These are phyloP conservation scores for Mortierella sp. DNA, from an alignment of 371 early-diverging fungal species.

Conservation along the genomic window DNA sequence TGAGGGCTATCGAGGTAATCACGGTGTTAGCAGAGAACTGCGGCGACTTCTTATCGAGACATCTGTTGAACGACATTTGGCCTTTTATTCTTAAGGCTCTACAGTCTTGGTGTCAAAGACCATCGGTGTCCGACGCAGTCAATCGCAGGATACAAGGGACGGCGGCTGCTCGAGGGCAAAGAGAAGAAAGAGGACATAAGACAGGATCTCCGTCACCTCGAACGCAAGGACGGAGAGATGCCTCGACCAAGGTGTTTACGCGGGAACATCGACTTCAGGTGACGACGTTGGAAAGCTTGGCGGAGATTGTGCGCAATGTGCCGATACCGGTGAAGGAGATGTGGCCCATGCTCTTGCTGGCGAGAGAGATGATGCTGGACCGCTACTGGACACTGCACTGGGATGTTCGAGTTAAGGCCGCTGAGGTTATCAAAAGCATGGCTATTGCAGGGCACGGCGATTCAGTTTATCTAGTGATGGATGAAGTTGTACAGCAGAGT, in stretches of 20 bases:
- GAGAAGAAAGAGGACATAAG: not conserved
- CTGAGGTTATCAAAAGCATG: conserved; percentile 37
- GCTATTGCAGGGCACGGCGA: conserved; percentile 47
- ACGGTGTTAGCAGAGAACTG: conserved; percentile 45
- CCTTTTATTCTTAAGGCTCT: conserved; percentile 40
- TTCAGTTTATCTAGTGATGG: conserved; percentile 36
- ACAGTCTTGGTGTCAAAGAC: conserved; percentile 18
- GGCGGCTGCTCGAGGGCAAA: not conserved
- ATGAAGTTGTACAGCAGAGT: conserved; percentile 10
- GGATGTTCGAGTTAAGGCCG: conserved; percentile 35
- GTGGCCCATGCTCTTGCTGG: conserved; percentile 47
- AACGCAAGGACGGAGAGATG: conserved; percentile 8
- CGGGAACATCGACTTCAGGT: conserved; percentile 46
- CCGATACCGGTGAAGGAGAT: conserved; percentile 42
- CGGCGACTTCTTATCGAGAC: conserved; percentile 41
- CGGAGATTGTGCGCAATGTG: conserved; percentile 35
- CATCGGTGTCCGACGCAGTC: not conserved
- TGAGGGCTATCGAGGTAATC: conserved; percentile 44
- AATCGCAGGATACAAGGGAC: not conserved
- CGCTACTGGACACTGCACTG: conserved; percentile 14
- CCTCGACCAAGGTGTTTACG: conserved; percentile 36
- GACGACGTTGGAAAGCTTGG: conserved; percentile 41
- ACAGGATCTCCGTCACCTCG: not conserved
- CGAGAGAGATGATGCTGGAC: conserved; percentile 41
- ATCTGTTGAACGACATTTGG: conserved; percentile 47